Evolutionary conservation across 2,329 filamentous ascomycete species (phyloP), one percentile per base, ranked within the genome.

Genomic region (Ophiostoma australiae): DNA sequence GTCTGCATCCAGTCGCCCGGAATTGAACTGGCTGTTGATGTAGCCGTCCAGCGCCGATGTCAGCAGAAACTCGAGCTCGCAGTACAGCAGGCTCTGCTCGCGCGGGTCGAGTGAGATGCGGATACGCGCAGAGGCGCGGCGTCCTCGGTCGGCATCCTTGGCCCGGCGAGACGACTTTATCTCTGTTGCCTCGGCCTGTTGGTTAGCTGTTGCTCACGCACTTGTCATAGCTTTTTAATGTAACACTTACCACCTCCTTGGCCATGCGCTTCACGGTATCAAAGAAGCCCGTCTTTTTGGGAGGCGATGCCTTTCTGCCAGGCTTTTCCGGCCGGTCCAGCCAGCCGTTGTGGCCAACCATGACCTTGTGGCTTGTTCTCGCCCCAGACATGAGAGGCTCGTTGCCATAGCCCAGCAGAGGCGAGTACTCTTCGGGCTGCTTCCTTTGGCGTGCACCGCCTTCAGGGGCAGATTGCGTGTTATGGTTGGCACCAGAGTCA

Each of bases 11-110:
- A 88, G 79, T 1, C 84, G 84, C n/a, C 85, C 86, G n/a, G 81
- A 81, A 74, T 84, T 82, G 71, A 87, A 80, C 76, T 88, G 84
- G 20, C 80, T 76, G 13, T 80, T 82, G 71, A 88, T 83, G 78
- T 86, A 88, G 13, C 78, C 77, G 71, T 87, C 83, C 41, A 88
- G 76, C 0, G 82, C 82, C 5, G 81, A 82, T 72, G 81, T 82
- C n/a, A 88, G 76, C 71, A 82, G 78, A 74, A 83, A 88, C 75
- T 87, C 85, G 8, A 88, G 81, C 76, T 89, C 86, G 76, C 85
- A 86, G 76, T 87, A 88, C 8, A 88, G 77, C 10, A 88, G 81
- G 68, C 83, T 85, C 75, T 88, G 86, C 77, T 87, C 85, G 63
- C 86, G 83, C 0, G 85, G 80, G 75, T 83, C 79, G 3, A 88